These are phyloP conservation scores for Pleurotus salmoneostramineus DNA, from an alignment of 768 basidiomycete genomes.

Conservation along the genomic window DNA sequence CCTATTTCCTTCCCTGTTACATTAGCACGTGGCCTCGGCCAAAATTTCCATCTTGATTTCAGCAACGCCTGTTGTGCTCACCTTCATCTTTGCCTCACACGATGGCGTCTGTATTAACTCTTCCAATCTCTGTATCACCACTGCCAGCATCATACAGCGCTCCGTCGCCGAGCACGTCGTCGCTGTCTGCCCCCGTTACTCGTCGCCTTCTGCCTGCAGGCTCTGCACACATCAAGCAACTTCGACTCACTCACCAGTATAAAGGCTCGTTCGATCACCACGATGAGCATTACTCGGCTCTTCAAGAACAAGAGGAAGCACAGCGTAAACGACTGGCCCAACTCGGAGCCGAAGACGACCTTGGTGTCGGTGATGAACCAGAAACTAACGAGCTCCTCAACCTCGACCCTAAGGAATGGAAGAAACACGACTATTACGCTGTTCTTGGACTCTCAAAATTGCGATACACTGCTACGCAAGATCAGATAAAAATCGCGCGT, in stretches of 20 bases:
- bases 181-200: conserved; percentile 30
- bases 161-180: conserved; percentile 28
- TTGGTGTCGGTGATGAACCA: conserved; percentile 89
- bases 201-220: conserved; percentile 76
- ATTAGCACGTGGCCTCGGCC: neutral
- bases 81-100: neutral
- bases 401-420: conserved; percentile 98
- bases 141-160: conserved; percentile 43
- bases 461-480: conserved; percentile 80
- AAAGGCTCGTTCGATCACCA: conserved; percentile 80
- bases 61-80: neutral
- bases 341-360: conserved; percentile 70
- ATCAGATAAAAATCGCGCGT: conserved; percentile 97
- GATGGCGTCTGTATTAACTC: conserved; percentile 23
- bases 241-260: conserved; percentile 70
- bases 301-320: conserved; percentile 33
- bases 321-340: conserved; percentile 48
- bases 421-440: conserved; percentile 99
- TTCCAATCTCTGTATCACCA: conserved; percentile 24
- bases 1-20: neutral
- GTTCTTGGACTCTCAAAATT: conserved; percentile 92
- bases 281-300: conserved; percentile 55
- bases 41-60: neutral
- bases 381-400: conserved; percentile 67
- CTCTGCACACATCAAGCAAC: conserved; percentile 80